Percentiles rank a stretch among this genome's conserved stretches.
phyloP scores from a whole-genome alignment of 2,329 filamentous ascomycete genomes.

The Fusarium abutilonis region DNA sequence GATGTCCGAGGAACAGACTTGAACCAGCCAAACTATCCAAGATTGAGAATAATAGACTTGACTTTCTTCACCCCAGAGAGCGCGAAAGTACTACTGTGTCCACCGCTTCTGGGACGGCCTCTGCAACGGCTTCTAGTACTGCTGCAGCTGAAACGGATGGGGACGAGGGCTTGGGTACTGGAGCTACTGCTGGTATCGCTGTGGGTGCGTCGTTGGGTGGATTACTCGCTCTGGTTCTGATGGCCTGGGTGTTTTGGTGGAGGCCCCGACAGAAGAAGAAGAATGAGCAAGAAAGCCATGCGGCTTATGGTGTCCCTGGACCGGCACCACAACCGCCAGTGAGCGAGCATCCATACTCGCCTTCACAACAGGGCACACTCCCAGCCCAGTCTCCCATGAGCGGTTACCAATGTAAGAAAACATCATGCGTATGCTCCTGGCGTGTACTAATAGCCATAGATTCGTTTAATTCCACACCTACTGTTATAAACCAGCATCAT shows the following conservation, averaged over 20 bases:
- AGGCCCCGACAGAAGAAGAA: slow-evolving; percentile 37
- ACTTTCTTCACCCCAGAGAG: slow-evolving; percentile 30
- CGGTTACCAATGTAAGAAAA: slow-evolving; percentile 37
- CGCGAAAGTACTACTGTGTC: slow-evolving; percentile 1
- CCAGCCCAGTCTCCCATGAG: slow-evolving; percentile 37
- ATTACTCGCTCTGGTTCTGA: slow-evolving; percentile 22
- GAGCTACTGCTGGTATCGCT: slow-evolving; percentile 38
- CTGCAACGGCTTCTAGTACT: slow-evolving; percentile 13
- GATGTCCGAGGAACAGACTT: slow-evolving; percentile 28
- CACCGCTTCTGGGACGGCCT: slow-evolving; percentile 12
- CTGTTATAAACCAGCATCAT: slow-evolving; percentile 18
- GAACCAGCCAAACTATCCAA: slow-evolving; percentile 27
- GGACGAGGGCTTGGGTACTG: slow-evolving; percentile 27
- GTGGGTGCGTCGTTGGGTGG: slow-evolving; percentile 31
- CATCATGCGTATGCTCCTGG: not conserved
- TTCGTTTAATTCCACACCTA: slow-evolving; percentile 31
- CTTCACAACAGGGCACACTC: slow-evolving; percentile 16
- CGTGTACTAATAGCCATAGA: slow-evolving; percentile 26
- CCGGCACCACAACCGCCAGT: slow-evolving; percentile 13
- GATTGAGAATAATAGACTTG: slow-evolving; percentile 19
- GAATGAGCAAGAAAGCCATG: not conserved
- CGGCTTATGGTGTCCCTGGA: not conserved
- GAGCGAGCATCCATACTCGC: slow-evolving; percentile 24
- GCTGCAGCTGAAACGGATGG: slow-evolving; percentile 2
- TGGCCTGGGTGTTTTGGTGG: slow-evolving; percentile 41